Evolutionary conservation across 495 filamentous ascomycete species (phyloP).

Genomic region (Penicillium daleae): DNA sequence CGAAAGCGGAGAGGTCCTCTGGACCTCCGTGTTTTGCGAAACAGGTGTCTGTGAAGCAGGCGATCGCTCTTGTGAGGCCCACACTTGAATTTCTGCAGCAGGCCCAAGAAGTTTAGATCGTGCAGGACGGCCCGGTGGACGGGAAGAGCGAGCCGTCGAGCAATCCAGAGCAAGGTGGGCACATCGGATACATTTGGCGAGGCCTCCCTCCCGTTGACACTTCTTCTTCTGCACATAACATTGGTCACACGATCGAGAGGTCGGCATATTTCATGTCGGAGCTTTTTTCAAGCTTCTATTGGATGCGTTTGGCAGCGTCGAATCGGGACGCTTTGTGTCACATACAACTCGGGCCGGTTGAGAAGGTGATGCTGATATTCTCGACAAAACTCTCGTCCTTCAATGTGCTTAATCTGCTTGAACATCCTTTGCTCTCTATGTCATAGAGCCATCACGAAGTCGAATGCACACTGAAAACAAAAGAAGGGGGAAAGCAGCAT

Average conservation of each 20-base stretch:
- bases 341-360: background rate
- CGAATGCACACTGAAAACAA: too few relatives aligned
- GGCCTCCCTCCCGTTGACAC: constrained; percentile 6
- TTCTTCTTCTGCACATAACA: constrained; percentile 12
- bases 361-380: background rate
- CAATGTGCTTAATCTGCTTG: background rate
- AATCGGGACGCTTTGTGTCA: background rate
- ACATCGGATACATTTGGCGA: constrained; percentile 5
- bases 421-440: background rate
- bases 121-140: constrained; percentile 5
- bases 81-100: constrained; percentile 5
- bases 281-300: background rate
- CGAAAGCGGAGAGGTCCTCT: background rate
- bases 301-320: background rate
- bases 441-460: background rate
- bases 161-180: background rate
- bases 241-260: constrained; percentile 8
- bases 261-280: constrained; percentile 11
- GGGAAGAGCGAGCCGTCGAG: constrained; percentile 5
- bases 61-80: background rate
- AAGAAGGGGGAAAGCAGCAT: background rate
- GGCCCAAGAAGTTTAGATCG: constrained; percentile 5
- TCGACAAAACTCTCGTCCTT: background rate
- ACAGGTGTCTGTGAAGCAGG: background rate
- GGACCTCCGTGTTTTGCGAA: background rate